Conservation (phyloP, 108 stramenopile species). For the Asterionellopsis glacialis region DNA sequence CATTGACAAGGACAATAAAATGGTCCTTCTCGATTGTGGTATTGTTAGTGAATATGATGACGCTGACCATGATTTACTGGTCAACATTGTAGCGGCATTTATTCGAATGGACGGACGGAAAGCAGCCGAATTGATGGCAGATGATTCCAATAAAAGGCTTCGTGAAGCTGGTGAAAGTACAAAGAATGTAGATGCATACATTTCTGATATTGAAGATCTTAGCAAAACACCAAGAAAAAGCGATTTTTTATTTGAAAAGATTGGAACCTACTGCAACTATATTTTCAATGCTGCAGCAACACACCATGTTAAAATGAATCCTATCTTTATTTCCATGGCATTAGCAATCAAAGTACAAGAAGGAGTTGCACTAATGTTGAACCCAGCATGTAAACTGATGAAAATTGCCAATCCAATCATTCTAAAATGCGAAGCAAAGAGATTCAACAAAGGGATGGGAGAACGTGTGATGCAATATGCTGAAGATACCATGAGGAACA, state of each 20-base stretch:
- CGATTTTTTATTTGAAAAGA: slow-evolving; percentile 43
- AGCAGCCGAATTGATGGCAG: slow-evolving; percentile 38
- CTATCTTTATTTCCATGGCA: slow-evolving; percentile 44
- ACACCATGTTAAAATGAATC: slow-evolving; percentile 52
- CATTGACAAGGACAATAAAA: slow-evolving; percentile 11
- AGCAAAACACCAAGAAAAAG: slow-evolving; percentile 24
- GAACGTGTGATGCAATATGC: too few species aligned
- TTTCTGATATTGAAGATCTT: slow-evolving; percentile 20
- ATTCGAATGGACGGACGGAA: slow-evolving; percentile 37
- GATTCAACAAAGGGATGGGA: too few species aligned
- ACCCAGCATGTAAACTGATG: slow-evolving; percentile 34
- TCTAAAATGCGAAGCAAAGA: slow-evolving; percentile 29
- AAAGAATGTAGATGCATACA: slow-evolving; percentile 22
- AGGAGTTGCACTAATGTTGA: slow-evolving; percentile 47
- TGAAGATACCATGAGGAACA: too few species aligned
- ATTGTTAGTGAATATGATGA: slow-evolving; percentile 43
- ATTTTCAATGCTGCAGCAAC: slow-evolving; percentile 45
- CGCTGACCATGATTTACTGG: slow-evolving; percentile 44
- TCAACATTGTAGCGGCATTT: slow-evolving; percentile 47
- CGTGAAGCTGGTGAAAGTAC: slow-evolving; percentile 26
- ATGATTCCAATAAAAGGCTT: slow-evolving; percentile 26
- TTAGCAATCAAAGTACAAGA: slow-evolving; percentile 62
- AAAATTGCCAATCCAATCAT: slow-evolving; percentile 52
- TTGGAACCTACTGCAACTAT: slow-evolving; percentile 41
- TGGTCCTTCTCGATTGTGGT: slow-evolving; percentile 56